Conservation (phyloP, 140 eudicot genomes). For the Erigeron philadelphicus region DNA sequence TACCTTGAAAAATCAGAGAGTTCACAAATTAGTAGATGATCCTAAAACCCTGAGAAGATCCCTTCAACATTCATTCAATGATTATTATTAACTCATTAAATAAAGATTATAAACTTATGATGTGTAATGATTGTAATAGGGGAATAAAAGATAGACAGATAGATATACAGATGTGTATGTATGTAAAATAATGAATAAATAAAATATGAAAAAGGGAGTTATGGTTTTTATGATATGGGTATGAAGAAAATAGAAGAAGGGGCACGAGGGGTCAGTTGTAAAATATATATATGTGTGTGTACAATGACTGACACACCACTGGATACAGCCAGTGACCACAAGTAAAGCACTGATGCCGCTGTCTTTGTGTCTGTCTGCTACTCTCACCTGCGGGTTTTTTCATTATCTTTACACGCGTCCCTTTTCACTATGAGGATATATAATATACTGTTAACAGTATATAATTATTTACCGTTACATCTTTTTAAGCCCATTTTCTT, state of each 20-base stretch:
- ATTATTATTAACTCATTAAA: conserved; percentile 5
- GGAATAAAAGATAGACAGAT: conserved; percentile 12
- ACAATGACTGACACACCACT: conserved; percentile 12
- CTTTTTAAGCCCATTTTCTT: too few relatives aligned
- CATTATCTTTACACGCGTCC: conserved; percentile 32
- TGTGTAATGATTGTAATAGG: neutral
- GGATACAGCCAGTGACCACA: conserved; percentile 19
- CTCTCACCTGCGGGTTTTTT: conserved; percentile 34
- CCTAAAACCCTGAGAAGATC: neutral
- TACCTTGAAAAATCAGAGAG: neutral
- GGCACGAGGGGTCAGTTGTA: conserved; percentile 39
- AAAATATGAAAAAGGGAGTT: neutral
- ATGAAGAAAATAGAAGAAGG: conserved; percentile 1
- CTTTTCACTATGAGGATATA: conserved; percentile 26
- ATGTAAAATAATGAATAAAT: neutral
- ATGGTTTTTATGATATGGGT: conserved; percentile 3
- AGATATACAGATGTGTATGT: conserved; percentile 26
- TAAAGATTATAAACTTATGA: conserved; percentile 17
- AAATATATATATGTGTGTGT: conserved; percentile 11
- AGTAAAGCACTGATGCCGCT: conserved; percentile 35
- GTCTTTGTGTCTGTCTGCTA: conserved; percentile 15
- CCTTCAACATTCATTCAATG: neutral
- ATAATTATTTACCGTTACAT: too few relatives aligned
- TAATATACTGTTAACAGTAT: too few relatives aligned
- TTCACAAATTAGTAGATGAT: too few relatives aligned